Evolutionary conservation across 805 yeast genomes (phyloP).

Genomic region (Wickerhamiella dianesei): DNA sequence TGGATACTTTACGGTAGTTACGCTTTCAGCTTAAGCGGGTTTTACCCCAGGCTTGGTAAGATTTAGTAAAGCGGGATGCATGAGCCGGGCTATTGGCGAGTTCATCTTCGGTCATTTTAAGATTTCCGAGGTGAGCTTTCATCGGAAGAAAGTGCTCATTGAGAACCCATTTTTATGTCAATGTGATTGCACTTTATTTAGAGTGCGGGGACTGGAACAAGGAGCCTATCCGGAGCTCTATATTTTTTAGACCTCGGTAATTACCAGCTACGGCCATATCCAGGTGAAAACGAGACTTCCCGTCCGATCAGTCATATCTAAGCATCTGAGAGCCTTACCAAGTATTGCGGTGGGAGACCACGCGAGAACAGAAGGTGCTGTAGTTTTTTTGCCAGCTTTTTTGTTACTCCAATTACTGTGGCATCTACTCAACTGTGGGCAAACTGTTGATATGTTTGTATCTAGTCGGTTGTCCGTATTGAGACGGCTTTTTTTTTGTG

Average conservation of each 20-base stretch:
- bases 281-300: background rate
- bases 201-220: too few relatives aligned
- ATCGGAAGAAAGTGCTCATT: too few relatives aligned
- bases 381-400: background rate
- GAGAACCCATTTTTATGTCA: background rate
- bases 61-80: background rate
- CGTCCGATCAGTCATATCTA: background rate
- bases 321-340: too few relatives aligned
- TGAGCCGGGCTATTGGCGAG: too few relatives aligned
- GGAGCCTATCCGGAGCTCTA: too few relatives aligned
- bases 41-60: background rate
- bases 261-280: background rate
- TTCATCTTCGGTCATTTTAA: too few relatives aligned
- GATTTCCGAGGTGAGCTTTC: too few relatives aligned
- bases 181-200: background rate
- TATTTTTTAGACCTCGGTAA: too few relatives aligned
- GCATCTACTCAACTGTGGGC: too few relatives aligned
- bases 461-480: background rate
- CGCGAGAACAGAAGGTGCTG: background rate
- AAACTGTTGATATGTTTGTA: background rate
- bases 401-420: background rate
- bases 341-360: background rate
- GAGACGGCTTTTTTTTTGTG: too few relatives aligned
- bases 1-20: background rate
- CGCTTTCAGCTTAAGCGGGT: background rate